Evolutionary conservation across 192 early-diverging fungal species (phyloP), one percentile per base, ranked within the genome.

Genomic region (Linnemannia hyalina): DNA sequence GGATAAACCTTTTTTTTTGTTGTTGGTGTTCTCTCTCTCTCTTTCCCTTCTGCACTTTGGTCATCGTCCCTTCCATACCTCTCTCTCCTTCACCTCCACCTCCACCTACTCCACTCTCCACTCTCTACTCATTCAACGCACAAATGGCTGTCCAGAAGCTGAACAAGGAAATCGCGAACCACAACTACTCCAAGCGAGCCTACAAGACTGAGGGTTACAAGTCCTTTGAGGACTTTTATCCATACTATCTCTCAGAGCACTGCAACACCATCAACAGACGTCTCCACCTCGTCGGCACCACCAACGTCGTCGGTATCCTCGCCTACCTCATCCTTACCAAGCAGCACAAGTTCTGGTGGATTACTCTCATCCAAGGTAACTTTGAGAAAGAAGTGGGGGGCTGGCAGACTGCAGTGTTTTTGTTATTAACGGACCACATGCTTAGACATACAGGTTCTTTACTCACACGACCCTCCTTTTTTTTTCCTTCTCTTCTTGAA

Each of bases 171-270:
- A 75, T 91, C 15, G 90, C 83, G 1, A 91, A 91, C 80, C 89
- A 85, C 76, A 91, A 91, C 65, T 91, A 91, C 57, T 81, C 85
- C 41, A 82, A 74, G 73, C 76, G 90, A 18, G 75, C 89, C 1
- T 82, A 88, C 29, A 85, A 89, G 10, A 75, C 74, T 5, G 87
- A 85, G 6, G 85, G 88, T 0, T 93, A 93, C 80, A 75, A 84
- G 23, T 81, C 92, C n/a, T 91, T 93, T 70, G 79, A 88, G 47
- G 89, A 86, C 6, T 95, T 95, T 70, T 95, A 94, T 73, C 93
- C 94, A 44, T 95, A 93, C 74, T 95, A 95, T 69, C 85, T 95
- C 16, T 91, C 91, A 10, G 91, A 93, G 81, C 91, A 93, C 82
- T 89, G 85, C 69, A 90, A 93, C 82, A 13, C 55, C 9, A 91